Base-by-base conservation (phyloP, 345 rosid species). In the Mangifera indica region DNA sequence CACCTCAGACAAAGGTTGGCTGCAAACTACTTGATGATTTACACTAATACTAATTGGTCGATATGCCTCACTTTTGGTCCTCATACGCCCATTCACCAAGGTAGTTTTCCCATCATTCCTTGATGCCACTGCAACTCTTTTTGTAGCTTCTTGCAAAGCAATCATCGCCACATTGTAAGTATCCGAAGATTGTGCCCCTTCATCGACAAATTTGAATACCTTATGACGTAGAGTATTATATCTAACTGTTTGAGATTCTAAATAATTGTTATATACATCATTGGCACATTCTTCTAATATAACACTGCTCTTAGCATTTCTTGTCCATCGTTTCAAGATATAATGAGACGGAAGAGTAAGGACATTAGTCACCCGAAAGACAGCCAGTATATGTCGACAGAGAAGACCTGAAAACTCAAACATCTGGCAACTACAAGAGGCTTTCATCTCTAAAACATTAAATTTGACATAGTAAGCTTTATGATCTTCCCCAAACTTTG, bases 401-500 rank as follows among this genome's bases (percentile, higher is more conserved):
- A 80, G 83, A 71, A 86, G 72, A 26, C 87, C 89, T 1, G 89
- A 83, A 78, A 79, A 83, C 67, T 86, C 89, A 73, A 86, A 83
- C 89, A 81, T 86, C 79, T 81, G 89, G 79, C 89, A 86, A 74
- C 85, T 86, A 72, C 89, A 86, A 48, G 62, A 66, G 14, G 87
- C 85, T 63, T 72, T 81, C 89, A 83, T 86, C 82, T 80, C 85
- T 62, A 80, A 49, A 61, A 80, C 74, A 71, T 78, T 81, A 65
- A 86, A 83, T 58, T 72, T 81, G 40, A 86, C 89, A 73, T 53
- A 26, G 78, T 83, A 81, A 66, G 81, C 77, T 71, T 68, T 83
- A 69, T 83, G 82, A 67, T 78, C 87, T 78, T 86, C 89, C 57
- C 87, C 87, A 74, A 67, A 83, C 60, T 86, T 86, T 7, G 84